Evolutionary conservation across 306 rosid genomes (phyloP), one percentile per base, ranked within the genome.

Genomic region (Quercus ilex): DNA sequence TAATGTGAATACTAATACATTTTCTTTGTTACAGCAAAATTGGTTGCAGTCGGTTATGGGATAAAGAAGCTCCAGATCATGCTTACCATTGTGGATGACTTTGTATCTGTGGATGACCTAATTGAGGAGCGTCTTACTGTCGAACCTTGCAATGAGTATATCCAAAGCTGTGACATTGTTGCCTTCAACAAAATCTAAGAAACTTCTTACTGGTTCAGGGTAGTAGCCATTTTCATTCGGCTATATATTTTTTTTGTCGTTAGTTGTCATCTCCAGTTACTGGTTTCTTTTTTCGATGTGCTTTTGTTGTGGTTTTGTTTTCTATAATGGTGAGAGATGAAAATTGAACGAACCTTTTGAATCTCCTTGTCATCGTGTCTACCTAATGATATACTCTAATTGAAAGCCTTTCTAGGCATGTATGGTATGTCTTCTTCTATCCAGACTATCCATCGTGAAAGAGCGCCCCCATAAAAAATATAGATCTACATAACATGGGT

Each of bases 161-260:
- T 93, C 78, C 98, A 93, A 71, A 93, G 98, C 87, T 93, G 98
- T 56, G 98, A 93, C 90, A 93, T 93, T 51, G 98, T 89, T 1
- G 98, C 98, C 58, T 93, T 93, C 90, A 93, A 93, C 93, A 93
- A 93, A 81, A 93, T 93, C 82, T 93, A 82, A 89, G 81, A 75
- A 65, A 55, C 41, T 19, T 46, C 17, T 55, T 79, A 43, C 59
- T 56, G 60, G 78, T n/a, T 38, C 6, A 33, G 12, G 55, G 74
- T 74, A 18, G 74, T 74, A 18, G 89, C 89, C 83, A 85, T 85
- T 83, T 88, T 81, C 67, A 62, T 83, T 87, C 65, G 86, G 89
- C 87, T 76, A 57, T 33, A 17, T 55, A 23, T 75, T 31, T 31
- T 53, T 41, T 77, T 72, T 64, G 35, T 74, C 49, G 21, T 28